phyloP scores from a whole-genome alignment of 1,284 basidiomycete genomes.

The Puccinia novopanici region DNA sequence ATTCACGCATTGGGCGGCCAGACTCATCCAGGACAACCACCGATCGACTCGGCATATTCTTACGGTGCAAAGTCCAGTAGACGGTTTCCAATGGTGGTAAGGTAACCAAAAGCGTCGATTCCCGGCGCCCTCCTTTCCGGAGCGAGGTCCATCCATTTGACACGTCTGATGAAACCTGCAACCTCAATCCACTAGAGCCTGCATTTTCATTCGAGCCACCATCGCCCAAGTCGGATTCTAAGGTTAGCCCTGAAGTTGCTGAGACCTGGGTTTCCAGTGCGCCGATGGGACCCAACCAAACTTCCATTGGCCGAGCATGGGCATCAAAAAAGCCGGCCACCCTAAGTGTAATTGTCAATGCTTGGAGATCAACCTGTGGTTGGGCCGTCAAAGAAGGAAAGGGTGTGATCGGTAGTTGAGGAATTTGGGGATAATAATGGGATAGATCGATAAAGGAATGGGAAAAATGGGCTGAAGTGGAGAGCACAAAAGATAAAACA shows the following conservation, averaged over 20 bases:
- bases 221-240: constrained; percentile 13
- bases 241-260: constrained; percentile 27
- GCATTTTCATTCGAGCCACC: constrained; percentile 16
- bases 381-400: constrained; percentile 30
- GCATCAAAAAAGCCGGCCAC: constrained; percentile 39
- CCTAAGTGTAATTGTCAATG: constrained; percentile 28
- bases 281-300: constrained; percentile 49
- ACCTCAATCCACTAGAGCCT: neutral
- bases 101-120: constrained; percentile 34
- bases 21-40: constrained; percentile 47
- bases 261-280: constrained; percentile 33
- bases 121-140: constrained; percentile 14
- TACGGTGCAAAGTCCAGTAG: constrained; percentile 47
- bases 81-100: constrained; percentile 45
- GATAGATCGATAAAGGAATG: constrained; percentile 50
- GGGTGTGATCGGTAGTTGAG: constrained; percentile 37
- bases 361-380: constrained; percentile 33
- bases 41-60: constrained; percentile 24
- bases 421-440: constrained; percentile 44
- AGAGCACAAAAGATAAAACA: neutral
- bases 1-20: constrained; percentile 39
- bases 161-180: constrained; percentile 29
- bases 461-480: constrained; percentile 43
- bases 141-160: neutral
- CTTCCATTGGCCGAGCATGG: no score